Evolutionary conservation across 495 filamentous ascomycete species (phyloP), one percentile per base, ranked within the genome.

Genomic region (Trichoderma virens): DNA sequence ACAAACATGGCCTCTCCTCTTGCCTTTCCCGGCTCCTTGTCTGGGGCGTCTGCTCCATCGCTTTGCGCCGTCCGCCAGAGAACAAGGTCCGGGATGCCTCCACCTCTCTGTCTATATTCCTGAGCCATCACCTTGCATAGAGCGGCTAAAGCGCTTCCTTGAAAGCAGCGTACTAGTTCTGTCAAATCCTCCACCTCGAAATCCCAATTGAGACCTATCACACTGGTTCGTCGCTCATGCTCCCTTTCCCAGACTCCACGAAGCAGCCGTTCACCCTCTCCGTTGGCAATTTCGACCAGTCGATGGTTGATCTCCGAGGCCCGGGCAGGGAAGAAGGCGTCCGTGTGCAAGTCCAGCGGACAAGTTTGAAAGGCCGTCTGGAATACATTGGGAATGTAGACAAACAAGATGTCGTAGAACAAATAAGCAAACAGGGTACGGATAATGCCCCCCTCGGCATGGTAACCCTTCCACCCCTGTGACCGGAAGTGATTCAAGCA

Each of bases 341-440:
- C 94, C 4, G 93, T 97, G 72, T 93, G 88, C 8, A 98, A 80
- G 71, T 98, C 94, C 16, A 98, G 79, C 0, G 94, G 94, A 69
- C 91, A 95, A 0, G 91, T 96, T 71, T 98, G 94, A 73, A 88
- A 98, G 5, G 88, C 81, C 4, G 93, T 98, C 71, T 98, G 92
- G 76, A 98, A 98, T 67, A 98, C 93, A 67, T 97, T 97, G 27
- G 94, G 93, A 31, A 97, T 82, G 75, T 96, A 96, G 38, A 92
- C 82, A 76, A 97, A 98, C 6, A 98, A 80, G 35, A 97, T 84
- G 75, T 98, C 93, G 79, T 87, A 93, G 77, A 98, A 96, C 25
- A 98, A 84, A 68, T 92, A 92, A 28, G 86, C 90, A 74, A 97
- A 97, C 62, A 98, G 77, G 0, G 94, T 98, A 45, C 92, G 84